A percentile compares a stretch with the other conserved stretches of the same genome.
These are phyloP conservation scores for Mucor ambiguus DNA, from an alignment of 371 early-diverging fungal genomes.

Conservation along the genomic window DNA sequence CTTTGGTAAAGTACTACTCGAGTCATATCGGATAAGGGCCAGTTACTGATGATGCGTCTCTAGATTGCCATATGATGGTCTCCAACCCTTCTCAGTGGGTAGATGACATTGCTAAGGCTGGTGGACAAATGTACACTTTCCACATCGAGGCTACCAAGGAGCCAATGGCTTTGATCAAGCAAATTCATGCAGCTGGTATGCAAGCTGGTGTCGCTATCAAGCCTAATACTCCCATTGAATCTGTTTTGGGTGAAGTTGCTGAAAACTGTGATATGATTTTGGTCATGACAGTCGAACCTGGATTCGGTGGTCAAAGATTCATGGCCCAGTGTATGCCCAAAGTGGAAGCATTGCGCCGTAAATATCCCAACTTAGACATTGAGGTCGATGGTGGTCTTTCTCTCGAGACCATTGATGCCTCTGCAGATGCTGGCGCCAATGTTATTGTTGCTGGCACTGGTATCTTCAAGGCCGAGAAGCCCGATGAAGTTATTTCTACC, in stretches of 20 bases:
- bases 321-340: slow-evolving; percentile 90
- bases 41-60: background rate
- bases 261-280: slow-evolving; percentile 88
- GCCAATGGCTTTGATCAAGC: slow-evolving; percentile 72
- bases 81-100: slow-evolving; percentile 94
- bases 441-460: slow-evolving; percentile 98
- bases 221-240: slow-evolving; percentile 87
- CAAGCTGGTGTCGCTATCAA: slow-evolving; percentile 95
- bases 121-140: slow-evolving; percentile 91
- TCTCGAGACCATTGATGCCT: slow-evolving; percentile 82
- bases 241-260: slow-evolving; percentile 65
- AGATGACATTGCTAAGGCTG: slow-evolving; percentile 91
- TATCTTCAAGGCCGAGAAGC: slow-evolving; percentile 85
- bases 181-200: slow-evolving; percentile 86
- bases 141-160: slow-evolving; percentile 93
- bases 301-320: slow-evolving; percentile 96
- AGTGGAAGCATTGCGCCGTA: slow-evolving; percentile 68
- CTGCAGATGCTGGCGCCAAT: slow-evolving; percentile 95
- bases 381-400: slow-evolving; percentile 98
- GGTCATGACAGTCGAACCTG: slow-evolving; percentile 99
- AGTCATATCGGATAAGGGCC: background rate
- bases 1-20: slow-evolving; percentile 59
- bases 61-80: slow-evolving; percentile 98
- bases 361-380: slow-evolving; percentile 90
- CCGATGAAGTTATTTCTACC: slow-evolving; percentile 70